Evolutionary conservation across 768 basidiomycete genomes (phyloP), one percentile per base, ranked within the genome.

Genomic region (Albatrellus ellisii): DNA sequence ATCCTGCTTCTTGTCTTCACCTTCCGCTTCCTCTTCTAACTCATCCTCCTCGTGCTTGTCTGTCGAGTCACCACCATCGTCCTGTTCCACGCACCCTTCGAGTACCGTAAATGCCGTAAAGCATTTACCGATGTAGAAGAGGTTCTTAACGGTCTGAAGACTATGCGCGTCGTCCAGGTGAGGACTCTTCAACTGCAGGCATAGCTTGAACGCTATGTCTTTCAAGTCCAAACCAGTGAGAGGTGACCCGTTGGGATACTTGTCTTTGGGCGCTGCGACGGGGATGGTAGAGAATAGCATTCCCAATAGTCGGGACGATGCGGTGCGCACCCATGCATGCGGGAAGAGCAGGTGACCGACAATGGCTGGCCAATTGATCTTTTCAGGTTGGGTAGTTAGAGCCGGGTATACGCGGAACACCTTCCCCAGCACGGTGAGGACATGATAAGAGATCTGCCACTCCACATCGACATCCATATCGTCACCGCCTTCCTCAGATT

Each of bases 301-400:
- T 14, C 88, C 88, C 2, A 95, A 57, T 10, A 90, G 66, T 42
- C 87, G 70, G 45, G 80, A 79, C 1, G 90, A 70, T 1, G 80
- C 82, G 4, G 75, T 77, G 31, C 92, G 79, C 0, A 95, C 90
- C 94, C 92, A 97, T 4, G 87, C 75, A 58, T 99, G 95, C 4
- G 92, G 91, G 62, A 81, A 97, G 2, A 83, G 66, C 3, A 97
- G 72, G 52, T 84, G 78, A 0, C 63, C 51, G 18, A 74, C 64
- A 31, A 95, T 67, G 1, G 65, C 54, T 8, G 61, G 51, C 90
- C 91, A 94, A 1, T 67, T 56, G 1, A 86, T 62, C 43, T 58
- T 64, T 31, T 66, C 67, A 7, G 64, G 61, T 27, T 70, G 58
- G 2, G 56, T 62, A 3, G 66, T 63, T 33, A 67, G 53, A 38